Evolutionary conservation across 441 rosid genomes (phyloP).

Genomic region (Populus hybrid): DNA sequence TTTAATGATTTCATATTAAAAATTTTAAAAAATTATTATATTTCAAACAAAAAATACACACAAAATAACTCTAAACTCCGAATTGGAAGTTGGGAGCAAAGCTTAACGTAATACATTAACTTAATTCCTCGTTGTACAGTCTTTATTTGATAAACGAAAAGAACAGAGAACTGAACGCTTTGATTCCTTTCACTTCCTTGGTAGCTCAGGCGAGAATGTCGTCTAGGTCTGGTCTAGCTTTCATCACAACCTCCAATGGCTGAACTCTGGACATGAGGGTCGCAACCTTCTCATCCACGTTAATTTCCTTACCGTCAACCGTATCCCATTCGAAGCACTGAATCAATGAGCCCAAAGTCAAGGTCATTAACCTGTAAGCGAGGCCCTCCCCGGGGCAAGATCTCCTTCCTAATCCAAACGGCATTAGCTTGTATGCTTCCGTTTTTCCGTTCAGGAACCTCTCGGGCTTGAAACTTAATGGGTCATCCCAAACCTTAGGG

Average conservation of each 20-base stretch:
- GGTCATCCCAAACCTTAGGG: slow-evolving; percentile 42
- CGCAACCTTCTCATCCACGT: slow-evolving; percentile 41
- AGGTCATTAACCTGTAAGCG: slow-evolving; percentile 19
- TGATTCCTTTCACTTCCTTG: background rate
- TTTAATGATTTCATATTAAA: too few species aligned
- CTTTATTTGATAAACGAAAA: background rate
- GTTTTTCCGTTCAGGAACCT: slow-evolving; percentile 31
- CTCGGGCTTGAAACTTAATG: slow-evolving; percentile 43
- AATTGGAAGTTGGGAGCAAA: background rate
- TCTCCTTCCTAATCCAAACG: slow-evolving; percentile 35
- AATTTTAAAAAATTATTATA: too few species aligned
- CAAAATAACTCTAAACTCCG: too few species aligned
- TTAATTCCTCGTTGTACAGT: background rate
- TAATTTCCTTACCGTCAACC: slow-evolving; percentile 28
- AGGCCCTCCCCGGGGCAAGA: slow-evolving; percentile 18
- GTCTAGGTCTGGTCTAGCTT: slow-evolving; percentile 24
- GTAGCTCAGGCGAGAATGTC: slow-evolving; percentile 1
- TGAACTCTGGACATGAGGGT: slow-evolving; percentile 37
- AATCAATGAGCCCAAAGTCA: slow-evolving; percentile 41
- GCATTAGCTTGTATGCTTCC: slow-evolving; percentile 21
- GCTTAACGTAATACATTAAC: background rate
- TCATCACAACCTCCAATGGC: slow-evolving; percentile 37
- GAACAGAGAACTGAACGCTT: background rate
- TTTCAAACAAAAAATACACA: too few species aligned
- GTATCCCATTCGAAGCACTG: slow-evolving; percentile 57